Base-by-base conservation (phyloP, 31 red algal genomes). In the Pterothamnion heteromorphum region DNA sequence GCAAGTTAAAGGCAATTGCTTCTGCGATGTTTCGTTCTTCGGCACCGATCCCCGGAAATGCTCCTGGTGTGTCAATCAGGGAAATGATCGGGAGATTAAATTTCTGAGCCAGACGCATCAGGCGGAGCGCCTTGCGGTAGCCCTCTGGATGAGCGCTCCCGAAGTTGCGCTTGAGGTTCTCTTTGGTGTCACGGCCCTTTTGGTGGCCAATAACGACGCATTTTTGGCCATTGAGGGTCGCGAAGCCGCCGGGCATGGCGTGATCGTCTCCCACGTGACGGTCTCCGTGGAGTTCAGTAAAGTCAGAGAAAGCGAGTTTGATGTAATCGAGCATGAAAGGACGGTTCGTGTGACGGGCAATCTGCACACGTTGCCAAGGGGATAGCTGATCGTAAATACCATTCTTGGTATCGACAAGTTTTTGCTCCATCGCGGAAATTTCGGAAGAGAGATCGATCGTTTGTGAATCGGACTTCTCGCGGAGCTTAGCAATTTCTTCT, bases 271-370 rank as follows among this genome's bases (percentile, higher is more conserved):
- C 90, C 39, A 18, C 32, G 21, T 30, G 24, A 4, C 90, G 80
- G 74, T 92, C 90, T 44, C 90, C 90, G 51, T 92, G 90, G 9
- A 92, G 35, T 87, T 92, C 90, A 87, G 43, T 87, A 20, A 18
- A 92, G 5, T 92, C 34, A 36, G 35, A 31, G 26, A 91, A 86
- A 14, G 43, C 43, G 34, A 20, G 22, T 35, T 20, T 24, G 31
- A 91, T 85, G 85, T 91, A 91, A 85, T 91, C 89, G 5, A 91
- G 74, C 14, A 37, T 86, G 85, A 37, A 57, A n/a, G 89, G 89
- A 4, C 89, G 4, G 28, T 86, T 37, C 18, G 89, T 21, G 5
- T 83, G 74, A n/a, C 89, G 5, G 4, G 34, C 89, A 84, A 91
- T 64, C 51, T 64, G 51, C 9, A 64, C 51, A 18, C 51, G 9